Evolutionary conservation across 31 red algal genomes (phyloP), one percentile per base, ranked within the genome.

Genomic region (Odonthalia washingtoniensis): DNA sequence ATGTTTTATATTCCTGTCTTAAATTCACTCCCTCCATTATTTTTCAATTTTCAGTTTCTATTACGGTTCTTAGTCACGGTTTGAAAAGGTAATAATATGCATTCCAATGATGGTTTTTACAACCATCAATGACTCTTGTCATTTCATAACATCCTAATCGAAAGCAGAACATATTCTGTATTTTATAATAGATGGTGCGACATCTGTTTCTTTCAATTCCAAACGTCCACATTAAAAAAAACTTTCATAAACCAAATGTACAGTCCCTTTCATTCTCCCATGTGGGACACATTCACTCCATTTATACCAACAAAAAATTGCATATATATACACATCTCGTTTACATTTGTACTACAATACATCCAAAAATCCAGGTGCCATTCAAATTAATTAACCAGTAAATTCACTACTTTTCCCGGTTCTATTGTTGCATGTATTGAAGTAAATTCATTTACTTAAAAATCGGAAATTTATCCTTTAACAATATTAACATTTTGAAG

Each of bases 281-380:
- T 93, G 95, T 26, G 96, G 96, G n/a, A 83, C 82, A 17, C 82
- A 44, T 18, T 75, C 67, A 31, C 90, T 76, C 63, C 77, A 92
- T 42, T 95, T 87, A 34, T 98, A 90, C 97, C 97, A 98, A 24
- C 89, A 69, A 27, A 98, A 77, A 49, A 98, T 92, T 30, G 91
- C 91, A 80, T 91, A 98, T 31, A 87, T 94, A 78, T 96, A 98
- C 45, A 96, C 93, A 87, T 98, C 97, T 31, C 90, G 81, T 69
- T 77, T 72, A 27, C 53, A 33, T 45, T 68, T 63, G 80, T 98
- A 98, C 38, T 66, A 12, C 41, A 89, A 75, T 17, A 82, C 91
- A 35, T 69, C 75, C 74, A 98, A 94, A 30, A 95, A 87, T 75
- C 96, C 97, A 24, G 97, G 97, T 18, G 97, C 94, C 93, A 98